phyloP scores from a whole-genome alignment of 1,284 basidiomycete genomes.

The Ustilago crameri region DNA sequence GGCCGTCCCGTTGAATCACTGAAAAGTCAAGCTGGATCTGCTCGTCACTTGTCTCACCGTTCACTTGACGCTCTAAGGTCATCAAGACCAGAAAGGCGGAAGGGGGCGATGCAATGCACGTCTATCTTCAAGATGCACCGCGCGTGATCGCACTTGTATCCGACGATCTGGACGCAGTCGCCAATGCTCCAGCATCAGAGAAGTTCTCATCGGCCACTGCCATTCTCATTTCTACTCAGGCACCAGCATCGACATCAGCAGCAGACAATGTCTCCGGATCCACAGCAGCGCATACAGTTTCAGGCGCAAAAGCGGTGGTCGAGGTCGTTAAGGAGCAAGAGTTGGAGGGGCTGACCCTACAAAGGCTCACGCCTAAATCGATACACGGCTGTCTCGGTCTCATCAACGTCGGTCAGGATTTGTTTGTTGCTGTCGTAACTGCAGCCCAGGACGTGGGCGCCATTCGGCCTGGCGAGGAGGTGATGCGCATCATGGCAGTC shows the following conservation, averaged over 20 bases:
- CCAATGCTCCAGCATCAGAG: neutral
- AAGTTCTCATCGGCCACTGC: conserved; percentile 24
- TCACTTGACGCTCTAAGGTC: no score
- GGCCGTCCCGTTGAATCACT: no score
- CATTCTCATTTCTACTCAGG: conserved; percentile 40
- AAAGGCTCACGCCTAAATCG: conserved; percentile 34
- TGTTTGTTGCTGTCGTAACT: conserved; percentile 61
- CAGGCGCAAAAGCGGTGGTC: conserved; percentile 43
- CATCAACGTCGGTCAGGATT: conserved; percentile 61
- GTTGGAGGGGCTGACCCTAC: conserved; percentile 24
- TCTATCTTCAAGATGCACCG: conserved; percentile 58
- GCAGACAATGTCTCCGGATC: conserved; percentile 20
- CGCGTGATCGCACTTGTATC: conserved; percentile 49
- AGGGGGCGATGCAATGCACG: conserved; percentile 54
- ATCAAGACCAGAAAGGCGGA: neutral
- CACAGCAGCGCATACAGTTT: conserved; percentile 17
- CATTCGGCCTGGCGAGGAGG: conserved; percentile 47
- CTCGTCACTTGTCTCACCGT: no score
- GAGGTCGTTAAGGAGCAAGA: conserved; percentile 47
- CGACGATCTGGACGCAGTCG: conserved; percentile 12
- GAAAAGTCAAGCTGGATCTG: no score
- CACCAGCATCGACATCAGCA: conserved; percentile 4
- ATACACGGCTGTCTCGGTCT: conserved; percentile 58
- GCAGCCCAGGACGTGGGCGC: conserved; percentile 47
- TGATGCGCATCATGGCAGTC: conserved; percentile 56